phyloP scores from a whole-genome alignment of 1,284 basidiomycete genomes.

The Ustilago nuda region DNA sequence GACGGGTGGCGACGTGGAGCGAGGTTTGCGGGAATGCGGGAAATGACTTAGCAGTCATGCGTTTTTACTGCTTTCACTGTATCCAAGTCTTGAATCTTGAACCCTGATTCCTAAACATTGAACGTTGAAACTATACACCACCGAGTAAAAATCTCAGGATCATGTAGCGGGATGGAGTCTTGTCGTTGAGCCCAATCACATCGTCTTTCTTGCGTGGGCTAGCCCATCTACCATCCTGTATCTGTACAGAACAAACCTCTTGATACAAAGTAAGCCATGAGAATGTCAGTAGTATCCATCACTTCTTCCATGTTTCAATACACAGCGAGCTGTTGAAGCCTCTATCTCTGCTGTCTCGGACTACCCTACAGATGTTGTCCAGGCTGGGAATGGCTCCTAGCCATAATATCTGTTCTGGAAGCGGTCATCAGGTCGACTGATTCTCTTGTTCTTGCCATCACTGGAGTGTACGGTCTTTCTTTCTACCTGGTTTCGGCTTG shows the following conservation, averaged over 20 bases:
- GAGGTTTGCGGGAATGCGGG: no score
- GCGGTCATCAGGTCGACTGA: slow-evolving; percentile 20
- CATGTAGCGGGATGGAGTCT: no score
- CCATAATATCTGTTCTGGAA: slow-evolving; percentile 20
- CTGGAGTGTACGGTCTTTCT: slow-evolving; percentile 24
- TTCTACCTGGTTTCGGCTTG: background rate
- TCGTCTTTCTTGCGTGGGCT: background rate
- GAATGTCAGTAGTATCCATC: slow-evolving; percentile 12
- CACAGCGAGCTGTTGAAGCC: slow-evolving; percentile 23
- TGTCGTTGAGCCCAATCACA: background rate
- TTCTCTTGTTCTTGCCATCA: slow-evolving; percentile 27
- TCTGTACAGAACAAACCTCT: background rate
- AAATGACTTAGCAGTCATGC: no score
- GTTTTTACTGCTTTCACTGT: no score
- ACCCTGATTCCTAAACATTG: no score
- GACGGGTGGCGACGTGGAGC: no score
- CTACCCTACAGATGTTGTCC: background rate
- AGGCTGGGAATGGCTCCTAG: slow-evolving; percentile 26
- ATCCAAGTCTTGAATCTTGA: no score
- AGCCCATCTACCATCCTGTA: background rate
- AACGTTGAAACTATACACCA: no score
- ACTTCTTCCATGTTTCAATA: background rate
- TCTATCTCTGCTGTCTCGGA: slow-evolving; percentile 6
- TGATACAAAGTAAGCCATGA: background rate
- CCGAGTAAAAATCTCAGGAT: no score